phyloP scores from a whole-genome alignment of 2,329 filamentous ascomycete genomes.

The Blumeriella jaapii region DNA sequence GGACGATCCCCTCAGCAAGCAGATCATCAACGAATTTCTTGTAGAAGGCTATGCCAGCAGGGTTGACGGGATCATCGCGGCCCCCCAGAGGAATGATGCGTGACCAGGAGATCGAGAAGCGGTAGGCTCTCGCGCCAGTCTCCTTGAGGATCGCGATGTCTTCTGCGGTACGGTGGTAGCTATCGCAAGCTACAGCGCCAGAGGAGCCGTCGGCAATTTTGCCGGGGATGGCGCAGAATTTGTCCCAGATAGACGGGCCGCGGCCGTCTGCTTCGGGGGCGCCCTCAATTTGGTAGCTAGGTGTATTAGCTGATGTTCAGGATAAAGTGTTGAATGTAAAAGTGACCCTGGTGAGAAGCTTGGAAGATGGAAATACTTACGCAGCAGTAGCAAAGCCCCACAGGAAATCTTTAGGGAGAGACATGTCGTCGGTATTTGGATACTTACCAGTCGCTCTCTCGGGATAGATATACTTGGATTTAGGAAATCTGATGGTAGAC shows the following conservation, averaged over 20 bases:
- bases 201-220: constrained; percentile 72
- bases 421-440: constrained; percentile 17
- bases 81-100: constrained; percentile 80
- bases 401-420: constrained; percentile 57
- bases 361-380: constrained; percentile 34
- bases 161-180: constrained; percentile 66
- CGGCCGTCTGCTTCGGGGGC: constrained; percentile 64
- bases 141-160: constrained; percentile 70
- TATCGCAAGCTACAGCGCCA: constrained; percentile 73
- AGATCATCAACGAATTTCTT: constrained; percentile 69
- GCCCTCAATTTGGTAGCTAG: constrained; percentile 81
- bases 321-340: too few relatives aligned
- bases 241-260: constrained; percentile 78
- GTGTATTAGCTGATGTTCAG: background rate
- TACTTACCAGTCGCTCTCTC: background rate
- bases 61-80: constrained; percentile 70
- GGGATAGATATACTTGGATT: constrained; percentile 4
- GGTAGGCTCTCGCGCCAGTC: constrained; percentile 63
- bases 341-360: constrained; percentile 1
- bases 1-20: constrained; percentile 62
- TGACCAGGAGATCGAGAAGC: constrained; percentile 77
- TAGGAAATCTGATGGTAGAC: constrained; percentile 1
- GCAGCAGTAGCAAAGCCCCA: constrained; percentile 75
- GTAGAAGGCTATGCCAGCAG: constrained; percentile 68
- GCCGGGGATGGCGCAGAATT: constrained; percentile 68